Conservation (phyloP, 2,329 filamentous ascomycete species). For the Polychaeton citri region DNA sequence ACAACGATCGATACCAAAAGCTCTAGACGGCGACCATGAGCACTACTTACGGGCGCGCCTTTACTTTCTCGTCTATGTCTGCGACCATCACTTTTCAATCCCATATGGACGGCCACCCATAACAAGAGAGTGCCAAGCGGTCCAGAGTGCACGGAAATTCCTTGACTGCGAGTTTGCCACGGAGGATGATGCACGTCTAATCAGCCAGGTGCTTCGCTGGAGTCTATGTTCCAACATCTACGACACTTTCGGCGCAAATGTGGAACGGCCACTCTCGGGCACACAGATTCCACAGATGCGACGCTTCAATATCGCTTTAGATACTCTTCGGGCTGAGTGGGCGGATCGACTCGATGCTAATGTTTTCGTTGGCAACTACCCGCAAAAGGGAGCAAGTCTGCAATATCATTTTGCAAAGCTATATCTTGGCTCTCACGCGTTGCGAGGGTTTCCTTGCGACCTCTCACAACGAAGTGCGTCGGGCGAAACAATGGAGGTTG, state of each 20-base stretch:
- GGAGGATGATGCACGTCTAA: constrained; percentile 34
- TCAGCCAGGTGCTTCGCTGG: neutral
- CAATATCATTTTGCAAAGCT: constrained; percentile 1
- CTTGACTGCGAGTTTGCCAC: constrained; percentile 45
- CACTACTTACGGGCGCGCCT: constrained; percentile 27
- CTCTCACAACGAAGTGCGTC: constrained; percentile 18
- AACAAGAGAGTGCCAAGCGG: constrained; percentile 36
- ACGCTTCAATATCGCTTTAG: constrained; percentile 13
- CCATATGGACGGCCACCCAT: constrained; percentile 46
- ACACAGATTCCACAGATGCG: constrained; percentile 2
- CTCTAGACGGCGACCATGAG: constrained; percentile 1
- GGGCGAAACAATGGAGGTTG: constrained; percentile 15
- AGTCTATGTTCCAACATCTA: neutral
- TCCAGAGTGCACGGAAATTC: constrained; percentile 29
- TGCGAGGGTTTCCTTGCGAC: constrained; percentile 9
- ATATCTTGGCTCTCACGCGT: neutral
- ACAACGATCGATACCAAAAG: constrained; percentile 5
- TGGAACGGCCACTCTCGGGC: neutral
- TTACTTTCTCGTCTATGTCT: constrained; percentile 52
- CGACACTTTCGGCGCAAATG: neutral
- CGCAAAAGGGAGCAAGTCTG: constrained; percentile 9
- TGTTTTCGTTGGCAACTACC: constrained; percentile 16
- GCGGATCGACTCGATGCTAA: constrained; percentile 13
- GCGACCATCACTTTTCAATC: constrained; percentile 53
- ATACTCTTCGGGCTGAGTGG: constrained; percentile 16